A percentile compares a stretch with the other conserved stretches of the same genome.
Conservation (phyloP, 441 rosid species). For the Populus hybrid region DNA sequence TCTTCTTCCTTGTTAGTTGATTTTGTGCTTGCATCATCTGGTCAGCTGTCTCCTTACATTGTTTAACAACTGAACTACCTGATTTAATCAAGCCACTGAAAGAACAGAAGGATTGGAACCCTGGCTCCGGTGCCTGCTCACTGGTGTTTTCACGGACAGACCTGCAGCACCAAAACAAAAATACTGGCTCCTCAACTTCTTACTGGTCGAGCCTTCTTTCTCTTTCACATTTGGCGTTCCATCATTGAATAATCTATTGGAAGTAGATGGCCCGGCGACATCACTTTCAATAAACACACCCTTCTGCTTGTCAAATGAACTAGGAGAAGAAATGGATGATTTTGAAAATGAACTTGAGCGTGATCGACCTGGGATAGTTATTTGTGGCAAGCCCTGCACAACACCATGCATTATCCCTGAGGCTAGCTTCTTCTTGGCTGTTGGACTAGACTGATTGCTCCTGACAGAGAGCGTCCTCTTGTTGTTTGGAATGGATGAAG, state of each 20-base stretch:
- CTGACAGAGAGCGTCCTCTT: constrained; percentile 77
- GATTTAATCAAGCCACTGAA: constrained; percentile 35
- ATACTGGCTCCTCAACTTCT: constrained; percentile 53
- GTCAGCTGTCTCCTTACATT: constrained; percentile 10
- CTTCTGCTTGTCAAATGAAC: constrained; percentile 64
- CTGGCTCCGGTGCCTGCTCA: constrained; percentile 39
- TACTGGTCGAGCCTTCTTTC: constrained; percentile 37
- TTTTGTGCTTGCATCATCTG: constrained; percentile 8
- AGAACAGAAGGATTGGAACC: constrained; percentile 33
- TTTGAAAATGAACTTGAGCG: constrained; percentile 79
- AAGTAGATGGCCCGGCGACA: constrained; percentile 47
- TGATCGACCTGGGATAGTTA: constrained; percentile 41
- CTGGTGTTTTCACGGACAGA: constrained; percentile 46
- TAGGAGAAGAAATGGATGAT: constrained; percentile 60
- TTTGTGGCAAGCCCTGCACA: constrained; percentile 46
- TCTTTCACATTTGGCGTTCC: constrained; percentile 29
- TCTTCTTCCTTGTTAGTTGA: constrained; percentile 23
- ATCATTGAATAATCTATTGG: constrained; percentile 29
- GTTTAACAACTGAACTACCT: background rate
- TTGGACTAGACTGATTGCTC: constrained; percentile 79
- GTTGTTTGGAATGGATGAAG: constrained; percentile 42
- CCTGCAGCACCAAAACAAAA: constrained; percentile 70
- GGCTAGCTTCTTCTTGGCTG: constrained; percentile 75
- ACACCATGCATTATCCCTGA: constrained; percentile 55
- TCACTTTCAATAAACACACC: constrained; percentile 43